Base-by-base conservation (phyloP, 257 asterid species). In the Striga asiatica region DNA sequence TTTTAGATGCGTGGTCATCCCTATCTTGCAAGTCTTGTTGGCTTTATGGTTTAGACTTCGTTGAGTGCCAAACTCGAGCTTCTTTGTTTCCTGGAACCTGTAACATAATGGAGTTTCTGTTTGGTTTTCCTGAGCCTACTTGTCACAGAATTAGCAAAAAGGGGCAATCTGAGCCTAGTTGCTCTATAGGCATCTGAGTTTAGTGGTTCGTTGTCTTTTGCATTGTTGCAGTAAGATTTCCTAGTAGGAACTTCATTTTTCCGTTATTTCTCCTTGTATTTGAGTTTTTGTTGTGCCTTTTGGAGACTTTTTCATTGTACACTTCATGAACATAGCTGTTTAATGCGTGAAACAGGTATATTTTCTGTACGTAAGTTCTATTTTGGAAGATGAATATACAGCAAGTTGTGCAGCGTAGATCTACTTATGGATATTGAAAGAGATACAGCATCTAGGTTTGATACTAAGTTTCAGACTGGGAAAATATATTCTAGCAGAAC, bases 401-500 rank as follows among this genome's bases (percentile, higher is more conserved):
- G 73, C 97, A 72, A 71, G 77, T 62, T 58, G 81, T 66, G 60
- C 98, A 77, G 71, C 72, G 79, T 54, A 75, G 81, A 54, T 73
- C 94, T 66, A 69, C 82, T 51, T 81, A 92, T 72, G 97, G 94
- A 72, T 81, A 67, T 19, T 69, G 98, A 86, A 65, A 81, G 72
- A 72, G 94, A 87, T 47, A 10, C 34, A 48, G 72, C 63, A 5
- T 49, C 72, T 53, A 81, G 78, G 75, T 65, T 70, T 65, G 98
- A 89, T 50, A 69, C 67, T 63, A 84, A 74, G 78, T 52, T 63
- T 57, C 85, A 71, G 65, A 14, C 74, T 27, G 81, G 80, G 47
- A 87, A 73, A 74, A 43, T 65, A 54, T 75, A 71, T 73, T 65
- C 75, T 54, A 64, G 69, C 68, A 73, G 72, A 64, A 54, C 72